phyloP scores from a whole-genome alignment of 768 basidiomycete species.

The Podaxis sp. region DNA sequence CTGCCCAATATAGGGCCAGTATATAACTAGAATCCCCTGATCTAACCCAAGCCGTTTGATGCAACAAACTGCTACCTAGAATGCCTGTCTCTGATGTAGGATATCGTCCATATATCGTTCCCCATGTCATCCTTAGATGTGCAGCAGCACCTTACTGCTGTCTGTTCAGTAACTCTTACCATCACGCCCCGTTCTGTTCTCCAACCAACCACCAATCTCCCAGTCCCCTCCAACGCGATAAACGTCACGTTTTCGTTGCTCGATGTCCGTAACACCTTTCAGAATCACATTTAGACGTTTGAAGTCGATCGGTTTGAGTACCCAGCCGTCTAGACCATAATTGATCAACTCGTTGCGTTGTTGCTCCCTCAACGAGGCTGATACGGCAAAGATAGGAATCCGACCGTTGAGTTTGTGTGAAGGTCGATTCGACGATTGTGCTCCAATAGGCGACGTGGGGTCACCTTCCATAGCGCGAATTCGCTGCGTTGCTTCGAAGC shows the following conservation, averaged over 20 bases:
- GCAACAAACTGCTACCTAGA: too few species aligned
- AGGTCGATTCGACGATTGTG: slow-evolving; percentile 24
- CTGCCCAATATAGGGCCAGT: too few species aligned
- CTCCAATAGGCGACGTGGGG: slow-evolving; percentile 8
- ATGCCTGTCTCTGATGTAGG: too few species aligned
- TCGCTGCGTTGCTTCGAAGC: slow-evolving; percentile 63
- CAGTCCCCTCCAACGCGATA: slow-evolving; percentile 54
- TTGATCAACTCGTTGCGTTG: slow-evolving; percentile 53
- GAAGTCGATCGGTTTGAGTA: slow-evolving; percentile 82
- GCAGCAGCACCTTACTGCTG: too few species aligned
- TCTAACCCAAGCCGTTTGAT: too few species aligned
- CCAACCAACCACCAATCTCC: slow-evolving; percentile 67
- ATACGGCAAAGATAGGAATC: slow-evolving; percentile 82
- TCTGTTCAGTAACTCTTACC: too few species aligned
- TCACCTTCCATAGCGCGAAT: slow-evolving; percentile 60
- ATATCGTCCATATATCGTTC: background rate
- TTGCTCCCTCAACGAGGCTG: slow-evolving; percentile 63
- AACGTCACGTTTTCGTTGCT: slow-evolving; percentile 50
- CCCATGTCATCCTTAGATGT: too few species aligned
- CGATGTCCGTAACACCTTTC: slow-evolving; percentile 53
- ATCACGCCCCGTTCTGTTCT: slow-evolving; percentile 3
- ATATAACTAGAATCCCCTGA: too few species aligned
- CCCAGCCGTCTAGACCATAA: slow-evolving; percentile 77
- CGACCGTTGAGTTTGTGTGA: slow-evolving; percentile 58
- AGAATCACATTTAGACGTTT: slow-evolving; percentile 60